Percentiles rank a stretch among this genome's conserved stretches.
These are phyloP conservation scores for Lichtheimia ornata DNA, from an alignment of 371 early-diverging fungal genomes.

Conservation along the genomic window DNA sequence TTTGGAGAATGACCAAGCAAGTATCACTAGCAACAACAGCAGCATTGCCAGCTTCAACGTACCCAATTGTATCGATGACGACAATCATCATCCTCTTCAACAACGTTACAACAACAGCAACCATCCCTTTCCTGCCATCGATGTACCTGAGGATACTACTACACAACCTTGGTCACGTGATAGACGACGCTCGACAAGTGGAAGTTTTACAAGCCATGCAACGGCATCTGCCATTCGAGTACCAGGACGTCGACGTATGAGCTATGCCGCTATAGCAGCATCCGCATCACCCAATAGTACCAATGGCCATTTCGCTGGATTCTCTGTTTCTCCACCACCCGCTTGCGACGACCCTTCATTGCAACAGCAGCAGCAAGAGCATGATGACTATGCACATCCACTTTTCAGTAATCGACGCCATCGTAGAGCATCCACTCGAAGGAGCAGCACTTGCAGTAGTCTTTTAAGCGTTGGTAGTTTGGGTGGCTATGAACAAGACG, in stretches of 20 bases:
- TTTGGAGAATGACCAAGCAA: slow-evolving; percentile 12
- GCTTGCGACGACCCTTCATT: not conserved
- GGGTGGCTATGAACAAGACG: slow-evolving; percentile 1
- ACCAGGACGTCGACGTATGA: slow-evolving; percentile 25
- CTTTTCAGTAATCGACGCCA: slow-evolving; percentile 5
- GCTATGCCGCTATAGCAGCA: slow-evolving; percentile 41
- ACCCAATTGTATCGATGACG: slow-evolving; percentile 9
- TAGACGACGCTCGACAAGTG: slow-evolving; percentile 10
- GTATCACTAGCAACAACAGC: slow-evolving; percentile 7
- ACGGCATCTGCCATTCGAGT: slow-evolving; percentile 14
- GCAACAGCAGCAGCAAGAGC: not conserved
- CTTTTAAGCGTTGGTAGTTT: slow-evolving; percentile 10
- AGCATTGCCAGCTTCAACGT: not conserved
- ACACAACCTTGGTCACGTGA: not conserved
- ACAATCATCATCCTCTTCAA: slow-evolving; percentile 3
- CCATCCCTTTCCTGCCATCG: not conserved
- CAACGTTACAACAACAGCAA: not conserved
- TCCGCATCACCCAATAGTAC: slow-evolving; percentile 24
- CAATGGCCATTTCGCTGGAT: slow-evolving; percentile 1
- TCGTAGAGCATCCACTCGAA: slow-evolving; percentile 14
- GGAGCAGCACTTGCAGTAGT: slow-evolving; percentile 20
- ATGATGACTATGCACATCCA: slow-evolving; percentile 7
- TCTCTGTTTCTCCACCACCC: slow-evolving; percentile 13
- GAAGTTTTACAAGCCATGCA: slow-evolving; percentile 7
- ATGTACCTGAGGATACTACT: not conserved